phyloP scores from a whole-genome alignment of 345 rosid species.

The Populus nigra region DNA sequence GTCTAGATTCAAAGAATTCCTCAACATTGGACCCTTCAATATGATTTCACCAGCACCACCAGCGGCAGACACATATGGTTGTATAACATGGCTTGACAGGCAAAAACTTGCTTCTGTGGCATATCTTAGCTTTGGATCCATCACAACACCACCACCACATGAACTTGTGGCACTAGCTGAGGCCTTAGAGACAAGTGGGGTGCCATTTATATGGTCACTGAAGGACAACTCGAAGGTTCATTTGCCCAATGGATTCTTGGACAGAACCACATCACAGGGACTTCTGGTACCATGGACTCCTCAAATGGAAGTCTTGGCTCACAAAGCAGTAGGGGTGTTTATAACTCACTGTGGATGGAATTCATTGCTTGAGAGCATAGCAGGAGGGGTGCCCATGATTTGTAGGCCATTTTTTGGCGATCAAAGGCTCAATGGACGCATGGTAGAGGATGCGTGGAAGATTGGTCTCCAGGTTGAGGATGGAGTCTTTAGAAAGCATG shows the following conservation, averaged over 20 bases:
- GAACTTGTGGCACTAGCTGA: constrained; percentile 37
- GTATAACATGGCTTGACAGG: constrained; percentile 36
- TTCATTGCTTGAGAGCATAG: constrained; percentile 36
- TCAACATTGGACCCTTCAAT: constrained; percentile 40
- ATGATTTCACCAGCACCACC: constrained; percentile 10
- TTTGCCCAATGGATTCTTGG: constrained; percentile 40
- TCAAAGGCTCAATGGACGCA: constrained; percentile 31
- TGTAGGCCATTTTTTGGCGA: constrained; percentile 40
- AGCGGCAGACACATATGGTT: constrained; percentile 9
- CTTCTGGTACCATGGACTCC: constrained; percentile 43
- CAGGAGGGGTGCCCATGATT: constrained; percentile 35
- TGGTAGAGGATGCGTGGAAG: constrained; percentile 31
- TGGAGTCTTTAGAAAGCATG: constrained; percentile 21
- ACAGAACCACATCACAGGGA: constrained; percentile 26
- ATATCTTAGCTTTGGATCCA: constrained; percentile 42
- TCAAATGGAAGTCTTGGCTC: constrained; percentile 24
- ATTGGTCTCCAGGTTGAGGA: constrained; percentile 20
- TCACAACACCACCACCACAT: constrained; percentile 21
- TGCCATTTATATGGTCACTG: constrained; percentile 41
- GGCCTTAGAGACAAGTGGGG: constrained; percentile 28
- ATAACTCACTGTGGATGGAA: constrained; percentile 43
- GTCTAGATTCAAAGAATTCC: constrained; percentile 30
- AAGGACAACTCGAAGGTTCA: constrained; percentile 13
- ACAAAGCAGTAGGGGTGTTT: constrained; percentile 30
- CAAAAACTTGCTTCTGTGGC: constrained; percentile 36